A percentile compares a stretch with the other conserved stretches of the same genome.
These are phyloP conservation scores for Phytopythium boreale DNA, from an alignment of 352 stramenopile species.

Conservation along the genomic window DNA sequence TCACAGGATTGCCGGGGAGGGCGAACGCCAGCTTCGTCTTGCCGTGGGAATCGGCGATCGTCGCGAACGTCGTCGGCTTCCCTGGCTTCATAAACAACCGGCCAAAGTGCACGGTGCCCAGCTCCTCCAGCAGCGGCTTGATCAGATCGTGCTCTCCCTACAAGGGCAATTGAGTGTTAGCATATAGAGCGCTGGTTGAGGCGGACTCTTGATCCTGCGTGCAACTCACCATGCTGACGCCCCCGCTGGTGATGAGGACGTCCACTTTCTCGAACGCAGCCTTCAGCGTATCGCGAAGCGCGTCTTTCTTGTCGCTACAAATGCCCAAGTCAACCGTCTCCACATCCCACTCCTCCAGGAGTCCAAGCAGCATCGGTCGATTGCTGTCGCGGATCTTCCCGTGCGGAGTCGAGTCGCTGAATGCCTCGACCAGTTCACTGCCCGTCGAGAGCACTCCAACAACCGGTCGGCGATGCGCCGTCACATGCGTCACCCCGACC, in stretches of 20 bases:
- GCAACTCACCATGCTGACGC: conserved; percentile 86
- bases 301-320: conserved; percentile 62
- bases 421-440: conserved; percentile 89
- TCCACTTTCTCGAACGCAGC: conserved; percentile 64
- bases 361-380: conserved; percentile 87
- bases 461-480: conserved; percentile 61
- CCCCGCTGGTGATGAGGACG: conserved; percentile 94
- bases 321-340: conserved; percentile 68
- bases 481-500: conserved; percentile 70
- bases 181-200: not conserved
- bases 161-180: not conserved
- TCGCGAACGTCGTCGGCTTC: conserved; percentile 97
- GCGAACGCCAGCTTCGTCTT: conserved; percentile 90
- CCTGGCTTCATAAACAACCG: conserved; percentile 97
- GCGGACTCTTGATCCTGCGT: not conserved
- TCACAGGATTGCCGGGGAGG: conserved; percentile 96
- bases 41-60: conserved; percentile 47
- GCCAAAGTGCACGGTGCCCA: conserved; percentile 93
- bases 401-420: conserved; percentile 26
- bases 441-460: conserved; percentile 95
- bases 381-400: conserved; percentile 96
- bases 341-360: conserved; percentile 45
- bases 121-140: conserved; percentile 85
- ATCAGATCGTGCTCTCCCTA: conserved; percentile 93
- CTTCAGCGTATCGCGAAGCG: conserved; percentile 42